Base-by-base conservation (phyloP, 129 eudicot species). In the Centella asiatica region DNA sequence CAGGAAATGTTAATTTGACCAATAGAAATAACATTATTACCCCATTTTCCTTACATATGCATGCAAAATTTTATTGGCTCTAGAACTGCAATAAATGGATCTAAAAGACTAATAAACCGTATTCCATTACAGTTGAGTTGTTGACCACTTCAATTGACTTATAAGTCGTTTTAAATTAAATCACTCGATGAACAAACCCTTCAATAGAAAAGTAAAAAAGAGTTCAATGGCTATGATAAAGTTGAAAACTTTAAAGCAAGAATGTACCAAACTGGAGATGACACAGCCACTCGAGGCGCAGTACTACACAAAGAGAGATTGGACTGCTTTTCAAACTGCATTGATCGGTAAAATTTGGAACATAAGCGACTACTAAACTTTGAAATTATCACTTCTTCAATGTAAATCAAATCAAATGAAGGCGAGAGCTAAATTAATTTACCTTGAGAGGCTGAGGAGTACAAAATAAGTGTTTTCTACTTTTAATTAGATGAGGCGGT, bases 241-340 rank as follows among this genome's bases (percentile, higher is more conserved):
- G 29, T 4, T 8, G 14, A 27, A 3, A 53, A 8, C 4, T 54
- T 17, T 2, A 5, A 22, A 25, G n/a, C 5, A 54, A 24, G 13
- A 23, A 63, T 50, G 34, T 42, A 81, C 94, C 89, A 74, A 54
- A 76, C 29, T 5, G 89, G 74, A 65, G 86, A 79, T n/a, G n/a
- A n/a, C n/a, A n/a, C n/a, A n/a, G 80, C 74, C 66, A 82, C 69
- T 17, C 66, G 59, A 63, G 75, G 65, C 65, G 69, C 44, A 55
- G 67, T 60, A 59, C 66, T 55, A 45, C 11, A 13, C 56, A 63
- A 45, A 76, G 60, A 44, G 46, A 74, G 64, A 51, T 64, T 81
- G 62, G 73, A 64, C 39, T 77, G 84, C 62, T 72, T 77, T 64
- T 68, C 82, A 46, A 77, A 27, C 89, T 71, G 76, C 72, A 78